phyloP scores from a whole-genome alignment of 1,284 basidiomycete genomes.

The Amylostereum chailletii region DNA sequence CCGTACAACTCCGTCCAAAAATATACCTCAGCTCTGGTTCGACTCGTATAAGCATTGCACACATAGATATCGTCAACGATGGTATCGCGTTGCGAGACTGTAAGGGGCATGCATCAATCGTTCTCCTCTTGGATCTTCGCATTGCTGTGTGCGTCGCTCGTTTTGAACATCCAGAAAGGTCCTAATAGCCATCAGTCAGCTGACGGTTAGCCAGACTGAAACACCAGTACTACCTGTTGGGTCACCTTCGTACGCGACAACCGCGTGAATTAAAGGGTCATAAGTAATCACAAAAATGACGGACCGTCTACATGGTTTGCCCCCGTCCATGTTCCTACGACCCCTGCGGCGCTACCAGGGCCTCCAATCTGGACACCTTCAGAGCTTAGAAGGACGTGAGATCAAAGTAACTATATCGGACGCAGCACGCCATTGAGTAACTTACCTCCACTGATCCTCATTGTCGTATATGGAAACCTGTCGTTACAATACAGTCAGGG shows the following conservation, averaged over 20 bases:
- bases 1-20: no score
- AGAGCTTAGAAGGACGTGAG: constrained; percentile 26
- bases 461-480: constrained; percentile 43
- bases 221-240: constrained; percentile 39
- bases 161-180: constrained; percentile 60
- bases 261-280: background rate
- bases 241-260: constrained; percentile 31
- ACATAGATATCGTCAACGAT: no score
- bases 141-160: constrained; percentile 10
- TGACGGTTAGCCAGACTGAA: background rate
- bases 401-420: constrained; percentile 1
- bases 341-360: constrained; percentile 50
- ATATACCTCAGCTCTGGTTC: no score
- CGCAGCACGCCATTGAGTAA: background rate
- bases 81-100: no score
- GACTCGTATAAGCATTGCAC: no score
- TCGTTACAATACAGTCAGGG: constrained; percentile 5
- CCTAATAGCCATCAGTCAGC: constrained; percentile 22
- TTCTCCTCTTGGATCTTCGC: no score
- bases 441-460: constrained; percentile 49
- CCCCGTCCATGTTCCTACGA: constrained; percentile 60
- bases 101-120: no score
- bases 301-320: constrained; percentile 47
- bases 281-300: constrained; percentile 4
- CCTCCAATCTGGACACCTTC: constrained; percentile 58